Evolutionary conservation across 2,329 filamentous ascomycete species (phyloP).

Genomic region (Trematosphaeria pertusa): DNA sequence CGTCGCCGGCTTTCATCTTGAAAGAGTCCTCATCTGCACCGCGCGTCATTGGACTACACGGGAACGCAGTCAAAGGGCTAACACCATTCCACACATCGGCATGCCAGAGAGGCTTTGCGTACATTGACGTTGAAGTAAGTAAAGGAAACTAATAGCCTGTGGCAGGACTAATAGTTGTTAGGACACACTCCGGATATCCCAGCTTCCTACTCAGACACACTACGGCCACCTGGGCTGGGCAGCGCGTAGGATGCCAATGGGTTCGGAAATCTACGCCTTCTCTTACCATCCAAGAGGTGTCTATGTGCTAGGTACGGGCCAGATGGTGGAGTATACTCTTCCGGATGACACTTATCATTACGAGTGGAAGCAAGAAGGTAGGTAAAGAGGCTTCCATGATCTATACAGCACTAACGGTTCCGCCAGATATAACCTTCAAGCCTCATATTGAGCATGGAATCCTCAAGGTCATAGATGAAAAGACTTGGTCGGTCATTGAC

Average conservation of each 20-base stretch:
- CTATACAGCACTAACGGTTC: no score
- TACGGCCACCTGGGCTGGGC: constrained; percentile 79
- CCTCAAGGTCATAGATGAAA: constrained; percentile 79
- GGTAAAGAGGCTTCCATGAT: no score
- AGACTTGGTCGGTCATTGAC: constrained; percentile 80
- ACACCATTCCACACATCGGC: constrained; percentile 78
- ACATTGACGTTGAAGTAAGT: constrained; percentile 68
- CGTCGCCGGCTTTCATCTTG: constrained; percentile 80
- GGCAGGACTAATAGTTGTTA: constrained; percentile 42
- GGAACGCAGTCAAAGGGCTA: constrained; percentile 72
- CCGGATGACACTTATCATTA: constrained; percentile 84
- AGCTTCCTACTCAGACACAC: constrained; percentile 71
- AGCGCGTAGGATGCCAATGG: constrained; percentile 73
- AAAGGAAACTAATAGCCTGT: background rate
- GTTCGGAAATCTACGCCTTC: constrained; percentile 73
- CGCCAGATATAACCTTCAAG: constrained; percentile 60
- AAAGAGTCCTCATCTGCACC: constrained; percentile 81
- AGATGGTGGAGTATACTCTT: constrained; percentile 75
- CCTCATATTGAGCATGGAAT: constrained; percentile 75
- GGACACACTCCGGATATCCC: constrained; percentile 75
- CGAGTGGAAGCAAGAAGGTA: constrained; percentile 78
- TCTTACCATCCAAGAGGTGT: constrained; percentile 79
- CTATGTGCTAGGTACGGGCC: constrained; percentile 78
- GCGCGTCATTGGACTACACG: constrained; percentile 75
- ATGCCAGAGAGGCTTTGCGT: constrained; percentile 84